These are phyloP conservation scores for Tylopilus felleus DNA, from an alignment of 768 basidiomycete genomes.

Conservation along the genomic window DNA sequence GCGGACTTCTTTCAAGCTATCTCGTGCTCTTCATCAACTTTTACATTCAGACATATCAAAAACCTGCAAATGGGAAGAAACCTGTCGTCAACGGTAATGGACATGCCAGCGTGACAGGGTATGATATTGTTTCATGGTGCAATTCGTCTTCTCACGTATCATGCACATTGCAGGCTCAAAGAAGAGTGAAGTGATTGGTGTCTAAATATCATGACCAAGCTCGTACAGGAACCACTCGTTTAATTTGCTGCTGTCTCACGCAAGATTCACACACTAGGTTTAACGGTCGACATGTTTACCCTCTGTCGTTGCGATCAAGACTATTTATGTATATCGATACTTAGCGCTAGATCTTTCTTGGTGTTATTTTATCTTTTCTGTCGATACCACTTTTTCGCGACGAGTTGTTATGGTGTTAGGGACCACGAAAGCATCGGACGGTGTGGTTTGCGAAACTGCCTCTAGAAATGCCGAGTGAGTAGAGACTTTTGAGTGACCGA, in stretches of 20 bases:
- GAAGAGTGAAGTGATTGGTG: slow-evolving; percentile 25
- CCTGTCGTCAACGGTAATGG: slow-evolving; percentile 43
- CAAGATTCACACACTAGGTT: slow-evolving; percentile 12
- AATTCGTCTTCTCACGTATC: background rate
- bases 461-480: background rate
- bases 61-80: slow-evolving; percentile 42
- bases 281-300: slow-evolving; percentile 10
- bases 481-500: background rate
- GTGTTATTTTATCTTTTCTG: background rate
- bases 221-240: slow-evolving; percentile 5
- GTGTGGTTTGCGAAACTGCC: background rate
- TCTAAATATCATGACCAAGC: background rate
- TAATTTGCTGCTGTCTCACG: slow-evolving; percentile 12
- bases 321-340: slow-evolving; percentile 13
- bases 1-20: slow-evolving; percentile 83
- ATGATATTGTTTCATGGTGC: slow-evolving; percentile 1
- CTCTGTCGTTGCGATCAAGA: slow-evolving; percentile 10
- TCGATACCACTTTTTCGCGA: slow-evolving; percentile 14
- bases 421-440: slow-evolving; percentile 1
- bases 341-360: slow-evolving; percentile 13
- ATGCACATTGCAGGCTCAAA: slow-evolving; percentile 30
- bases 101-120: slow-evolving; percentile 38
- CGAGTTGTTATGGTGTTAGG: slow-evolving; percentile 4
- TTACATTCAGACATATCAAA: slow-evolving; percentile 83
- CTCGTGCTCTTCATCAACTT: slow-evolving; percentile 95